These are phyloP conservation scores for Apiospora rasikravindrae DNA, from an alignment of 2,329 filamentous ascomycete genomes.

Conservation along the genomic window DNA sequence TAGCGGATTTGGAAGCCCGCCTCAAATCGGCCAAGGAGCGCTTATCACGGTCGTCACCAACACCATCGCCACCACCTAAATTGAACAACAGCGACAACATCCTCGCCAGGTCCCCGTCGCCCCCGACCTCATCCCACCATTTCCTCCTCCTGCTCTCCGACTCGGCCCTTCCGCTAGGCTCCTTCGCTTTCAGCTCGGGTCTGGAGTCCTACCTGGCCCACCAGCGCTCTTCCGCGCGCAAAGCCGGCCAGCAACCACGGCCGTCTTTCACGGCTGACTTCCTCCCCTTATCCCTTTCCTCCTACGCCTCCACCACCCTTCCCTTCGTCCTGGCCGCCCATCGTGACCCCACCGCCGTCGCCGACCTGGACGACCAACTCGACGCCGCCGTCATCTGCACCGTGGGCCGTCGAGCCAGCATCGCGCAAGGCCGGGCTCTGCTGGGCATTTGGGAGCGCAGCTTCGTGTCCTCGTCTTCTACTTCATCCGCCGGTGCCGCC, in stretches of 20 bases:
- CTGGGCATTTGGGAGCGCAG: conserved; percentile 78
- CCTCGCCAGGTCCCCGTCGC: conserved; percentile 17
- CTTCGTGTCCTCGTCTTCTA: conserved; percentile 43
- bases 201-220: conserved; percentile 84
- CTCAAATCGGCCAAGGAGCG: conserved; percentile 48
- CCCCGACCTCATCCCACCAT: conserved; percentile 53
- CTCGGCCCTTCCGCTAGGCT: conserved; percentile 80
- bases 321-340: conserved; percentile 77
- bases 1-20: conserved; percentile 61
- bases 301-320: conserved; percentile 73
- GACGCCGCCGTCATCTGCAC: conserved; percentile 80
- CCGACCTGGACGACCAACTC: conserved; percentile 72
- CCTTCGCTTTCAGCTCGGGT: conserved; percentile 86
- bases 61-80: conserved; percentile 19
- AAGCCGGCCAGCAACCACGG: conserved; percentile 35
- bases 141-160: conserved; percentile 79
- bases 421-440: conserved; percentile 77
- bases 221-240: conserved; percentile 29
- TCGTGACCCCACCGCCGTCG: conserved; percentile 55
- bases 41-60: conserved; percentile 25
- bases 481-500: neutral
- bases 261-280: conserved; percentile 65
- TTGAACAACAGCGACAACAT: conserved; percentile 18
- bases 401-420: conserved; percentile 77
- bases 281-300: conserved; percentile 71